A percentile compares a stretch with the other conserved stretches of the same genome.
phyloP scores from a whole-genome alignment of 129 eudicot genomes.

The Helianthus tuberosus region DNA sequence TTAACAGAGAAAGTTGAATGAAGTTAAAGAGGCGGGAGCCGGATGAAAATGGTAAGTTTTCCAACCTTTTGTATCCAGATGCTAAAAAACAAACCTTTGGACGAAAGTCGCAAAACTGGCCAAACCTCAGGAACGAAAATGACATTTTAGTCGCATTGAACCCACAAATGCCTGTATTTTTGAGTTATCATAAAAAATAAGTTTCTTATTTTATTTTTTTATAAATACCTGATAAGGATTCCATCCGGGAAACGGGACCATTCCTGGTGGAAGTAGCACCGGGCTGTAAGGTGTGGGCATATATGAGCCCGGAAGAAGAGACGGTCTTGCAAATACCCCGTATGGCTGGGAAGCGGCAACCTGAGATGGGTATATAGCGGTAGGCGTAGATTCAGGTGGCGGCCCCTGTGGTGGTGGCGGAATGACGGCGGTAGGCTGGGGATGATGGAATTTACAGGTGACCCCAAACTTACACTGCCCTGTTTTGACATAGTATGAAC shows the following conservation, averaged over 20 bases:
- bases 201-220: background rate
- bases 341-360: slow-evolving; percentile 61
- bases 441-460: slow-evolving; percentile 95
- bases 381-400: slow-evolving; percentile 27
- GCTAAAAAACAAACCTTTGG: too few species aligned
- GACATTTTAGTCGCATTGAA: too few species aligned
- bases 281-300: slow-evolving; percentile 73
- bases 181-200: background rate
- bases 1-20: too few species aligned
- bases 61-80: too few species aligned
- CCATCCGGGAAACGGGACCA: slow-evolving; percentile 82
- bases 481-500: slow-evolving; percentile 77
- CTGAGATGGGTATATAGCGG: slow-evolving; percentile 53
- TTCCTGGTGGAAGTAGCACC: slow-evolving; percentile 69
- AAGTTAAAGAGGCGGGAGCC: too few species aligned
- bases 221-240: slow-evolving; percentile 69
- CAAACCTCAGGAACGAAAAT: too few species aligned
- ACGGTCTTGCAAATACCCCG: slow-evolving; percentile 67
- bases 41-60: too few species aligned
- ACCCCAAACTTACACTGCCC: slow-evolving; percentile 96
- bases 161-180: too few species aligned
- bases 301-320: slow-evolving; percentile 80
- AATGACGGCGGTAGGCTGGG: slow-evolving; percentile 63
- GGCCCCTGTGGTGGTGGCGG: slow-evolving; percentile 44
- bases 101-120: too few species aligned